These are phyloP conservation scores for Ricinus communis DNA, from an alignment of 345 rosid species.

Conservation along the genomic window DNA sequence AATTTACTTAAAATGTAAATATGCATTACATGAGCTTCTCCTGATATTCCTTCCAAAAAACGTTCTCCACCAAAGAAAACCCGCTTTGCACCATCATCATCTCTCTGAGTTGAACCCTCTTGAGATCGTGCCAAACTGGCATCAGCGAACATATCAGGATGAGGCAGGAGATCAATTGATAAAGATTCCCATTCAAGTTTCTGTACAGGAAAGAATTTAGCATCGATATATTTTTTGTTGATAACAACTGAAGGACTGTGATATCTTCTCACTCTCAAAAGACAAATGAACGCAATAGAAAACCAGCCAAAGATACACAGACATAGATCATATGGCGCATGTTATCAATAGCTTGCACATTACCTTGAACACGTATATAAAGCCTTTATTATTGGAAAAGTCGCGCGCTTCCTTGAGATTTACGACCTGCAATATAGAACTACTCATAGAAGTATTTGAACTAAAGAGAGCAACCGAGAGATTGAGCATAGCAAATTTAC, in stretches of 20 bases:
- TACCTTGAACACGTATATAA: conserved; percentile 94
- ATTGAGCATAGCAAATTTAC: conserved; percentile 36
- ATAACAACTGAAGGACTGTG: not conserved
- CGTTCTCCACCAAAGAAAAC: conserved; percentile 99
- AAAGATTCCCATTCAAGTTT: conserved; percentile 98
- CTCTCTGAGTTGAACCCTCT: conserved; percentile 67
- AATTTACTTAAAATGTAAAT: conserved; percentile 23
- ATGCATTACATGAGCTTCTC: conserved; percentile 82
- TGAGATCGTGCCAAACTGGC: conserved; percentile 72
- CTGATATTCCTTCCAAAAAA: conserved; percentile 93
- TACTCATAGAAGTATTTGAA: conserved; percentile 8
- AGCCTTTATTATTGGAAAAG: conserved; percentile 66
- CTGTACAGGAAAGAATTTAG: conserved; percentile 47
- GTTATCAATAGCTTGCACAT: conserved; percentile 8
- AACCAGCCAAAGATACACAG: not conserved
- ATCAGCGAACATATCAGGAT: conserved; percentile 98
- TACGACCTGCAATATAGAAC: conserved; percentile 56
- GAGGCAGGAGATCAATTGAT: conserved; percentile 97
- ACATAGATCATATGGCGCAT: not conserved
- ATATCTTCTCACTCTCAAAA: not conserved
- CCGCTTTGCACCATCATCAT: conserved; percentile 97
- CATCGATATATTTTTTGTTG: conserved; percentile 27
- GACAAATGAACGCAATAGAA: not conserved
- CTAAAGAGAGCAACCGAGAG: conserved; percentile 8
- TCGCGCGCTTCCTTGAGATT: conserved; percentile 98